These are phyloP conservation scores for Chaetomiaceae sp. DNA, from an alignment of 2,329 filamentous ascomycete genomes.

Conservation along the genomic window DNA sequence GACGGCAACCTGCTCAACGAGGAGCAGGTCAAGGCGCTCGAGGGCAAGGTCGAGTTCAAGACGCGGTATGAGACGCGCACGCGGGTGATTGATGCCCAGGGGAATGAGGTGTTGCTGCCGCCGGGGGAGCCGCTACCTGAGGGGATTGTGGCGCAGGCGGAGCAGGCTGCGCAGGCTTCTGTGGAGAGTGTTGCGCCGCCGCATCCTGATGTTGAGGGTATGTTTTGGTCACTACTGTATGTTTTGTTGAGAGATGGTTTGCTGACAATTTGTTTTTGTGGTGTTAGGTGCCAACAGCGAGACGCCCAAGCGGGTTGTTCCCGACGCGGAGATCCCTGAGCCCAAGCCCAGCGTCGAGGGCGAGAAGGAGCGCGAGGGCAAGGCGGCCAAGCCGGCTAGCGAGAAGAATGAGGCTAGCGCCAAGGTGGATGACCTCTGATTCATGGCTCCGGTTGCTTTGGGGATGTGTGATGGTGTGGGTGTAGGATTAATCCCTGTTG, in stretches of 20 bases:
- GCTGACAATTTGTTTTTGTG: slow-evolving; percentile 4
- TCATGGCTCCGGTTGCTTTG: background rate
- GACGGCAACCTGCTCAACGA: slow-evolving; percentile 83
- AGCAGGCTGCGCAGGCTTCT: slow-evolving; percentile 19
- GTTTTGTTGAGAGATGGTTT: background rate
- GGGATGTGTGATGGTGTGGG: background rate
- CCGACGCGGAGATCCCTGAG: slow-evolving; percentile 37
- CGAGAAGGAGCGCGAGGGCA: slow-evolving; percentile 53
- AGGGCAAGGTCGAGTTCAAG: slow-evolving; percentile 93
- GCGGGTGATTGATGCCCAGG: slow-evolving; percentile 71
- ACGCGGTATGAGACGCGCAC: slow-evolving; percentile 95
- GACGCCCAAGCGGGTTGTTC: slow-evolving; percentile 41
- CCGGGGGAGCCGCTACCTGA: slow-evolving; percentile 36
- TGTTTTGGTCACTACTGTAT: background rate
- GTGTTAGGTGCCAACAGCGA: slow-evolving; percentile 50
- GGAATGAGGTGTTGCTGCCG: slow-evolving; percentile 64
- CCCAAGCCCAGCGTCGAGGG: slow-evolving; percentile 53
- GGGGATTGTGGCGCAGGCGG: background rate
- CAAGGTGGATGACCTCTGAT: slow-evolving; percentile 15
- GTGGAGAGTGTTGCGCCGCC: slow-evolving; percentile 49
- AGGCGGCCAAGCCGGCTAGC: slow-evolving; percentile 58
- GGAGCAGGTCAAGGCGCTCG: slow-evolving; percentile 75
- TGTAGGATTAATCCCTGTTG: slow-evolving; percentile 9
- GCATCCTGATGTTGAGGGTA: slow-evolving; percentile 54
- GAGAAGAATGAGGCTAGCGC: slow-evolving; percentile 53